Base-by-base conservation (phyloP, 1,284 basidiomycete genomes). In the Cutaneotrichosporon daszewskae region DNA sequence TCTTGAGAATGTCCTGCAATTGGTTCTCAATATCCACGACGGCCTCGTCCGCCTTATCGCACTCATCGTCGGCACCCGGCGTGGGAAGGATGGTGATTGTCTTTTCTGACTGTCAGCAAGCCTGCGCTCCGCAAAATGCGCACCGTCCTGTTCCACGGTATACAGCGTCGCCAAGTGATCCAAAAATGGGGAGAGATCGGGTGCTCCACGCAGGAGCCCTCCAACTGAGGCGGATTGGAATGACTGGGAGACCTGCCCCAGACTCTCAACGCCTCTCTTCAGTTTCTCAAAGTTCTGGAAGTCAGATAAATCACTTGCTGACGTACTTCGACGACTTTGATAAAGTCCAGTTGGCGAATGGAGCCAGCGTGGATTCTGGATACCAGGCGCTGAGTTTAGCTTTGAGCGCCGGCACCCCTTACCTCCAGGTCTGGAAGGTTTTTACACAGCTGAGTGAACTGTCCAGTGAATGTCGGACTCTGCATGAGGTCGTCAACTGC, bases 341-440 rank as follows among this genome's bases (percentile, higher is more conserved):
- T 64, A 63, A 96, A 96, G 58, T 94, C 88, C 53, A 77, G 80
- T 49, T 91, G 81, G 64, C 80, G 84, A 68, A 87, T 87, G 42
- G 82, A 87, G 60, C 85, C 87, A 6, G 91, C 90, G 59, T 96
- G 92, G 43, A 96, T 85, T 29, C 92, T 84, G 8, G 88, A 90
- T 5, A 97, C 82, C 46, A 94, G 81, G 22, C 92, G 85, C 66
- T 66, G 34, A 11, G 13, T n/a, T 37, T 4, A 33, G 42, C 20
- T n/a, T n/a, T n/a, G 1, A 17, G 18, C 7, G 16, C 4, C 8
- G 2, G 12, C 7, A 16, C 2, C 16, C 18, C 63, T 52, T 24
- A 66, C 64, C 58, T 97, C 92, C 4, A 97, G 78, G 67, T 97
- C 92, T 9, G 91, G 90, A 11, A 95, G 70, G 16, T 83, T 81